Evolutionary conservation across 2,329 filamentous ascomycete genomes (phyloP), one percentile per base, ranked within the genome.

Genomic region (Pseudogymnoascus sp.): DNA sequence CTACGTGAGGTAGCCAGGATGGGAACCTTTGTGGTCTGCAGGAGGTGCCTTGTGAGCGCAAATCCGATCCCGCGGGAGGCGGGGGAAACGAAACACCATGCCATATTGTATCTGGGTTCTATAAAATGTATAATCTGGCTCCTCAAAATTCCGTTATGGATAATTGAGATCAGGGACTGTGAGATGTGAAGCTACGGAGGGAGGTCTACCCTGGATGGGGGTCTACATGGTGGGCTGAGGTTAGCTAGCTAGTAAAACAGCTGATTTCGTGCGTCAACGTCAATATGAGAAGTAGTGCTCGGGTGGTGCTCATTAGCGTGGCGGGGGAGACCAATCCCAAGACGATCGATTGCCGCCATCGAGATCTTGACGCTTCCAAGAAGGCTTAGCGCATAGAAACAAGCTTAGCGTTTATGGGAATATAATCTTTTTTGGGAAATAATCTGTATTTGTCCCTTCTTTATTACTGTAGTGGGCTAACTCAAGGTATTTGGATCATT

Each of bases 41-140:
- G 75, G 5, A 89, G 74, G 62, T 81, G 79, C 60, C 83, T 79
- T 1, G 84, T 81, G 28, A 89, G 75, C 42, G 84, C 81, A 65
- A 85, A 81, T 14, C 85, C 86, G 67, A 88, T 83, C 65, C 86
- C 85, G 66, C 84, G 77, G 6, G 84, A 87, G 30, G 84, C 80
- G 2, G 86, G 86, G 11, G 80, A 81, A 5, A 84, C 76, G 16
- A 84, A 71, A 58, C 69, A 68, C 68, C 69, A 73, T 3, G 72
- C 66, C 71, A 72, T 71, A 8, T 58, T 60, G 19, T 33, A 8
- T 55, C 1, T 22, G 4, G 25, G n/a, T 2, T 9, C 14, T 19
- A 33, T 55, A 55, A 22, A 14, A 4, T 22, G 49, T 55, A 35
- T 55, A 55, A 55, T 55, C 14, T 33, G 25, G n/a, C 45, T 55